phyloP scores from a whole-genome alignment of 139 green algal species.

The Nannochloris sp. region DNA sequence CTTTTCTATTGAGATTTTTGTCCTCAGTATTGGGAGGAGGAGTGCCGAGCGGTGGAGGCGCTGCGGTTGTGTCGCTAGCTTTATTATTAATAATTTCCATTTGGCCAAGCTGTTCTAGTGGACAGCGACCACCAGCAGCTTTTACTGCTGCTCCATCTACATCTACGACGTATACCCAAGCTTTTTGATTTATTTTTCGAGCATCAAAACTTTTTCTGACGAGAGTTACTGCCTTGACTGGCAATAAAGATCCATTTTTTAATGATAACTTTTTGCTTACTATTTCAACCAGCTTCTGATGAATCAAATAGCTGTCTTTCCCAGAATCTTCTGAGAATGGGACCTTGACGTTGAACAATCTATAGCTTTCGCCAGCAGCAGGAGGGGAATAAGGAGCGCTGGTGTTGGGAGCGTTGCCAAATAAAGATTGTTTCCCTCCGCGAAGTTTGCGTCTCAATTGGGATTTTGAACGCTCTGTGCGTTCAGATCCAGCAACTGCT shows the following conservation, averaged over 20 bases:
- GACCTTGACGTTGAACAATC: conserved; percentile 44
- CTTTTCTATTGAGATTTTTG: neutral
- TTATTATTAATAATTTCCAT: conserved; percentile 10
- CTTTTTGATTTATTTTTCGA: conserved; percentile 15
- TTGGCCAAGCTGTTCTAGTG: neutral
- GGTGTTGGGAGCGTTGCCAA: too few species aligned
- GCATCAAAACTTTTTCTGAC: conserved; percentile 58
- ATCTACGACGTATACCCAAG: conserved; percentile 61
- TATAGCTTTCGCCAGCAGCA: too few species aligned
- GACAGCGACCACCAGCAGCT: conserved; percentile 3
- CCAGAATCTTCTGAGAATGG: conserved; percentile 38
- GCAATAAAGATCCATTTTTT: neutral
- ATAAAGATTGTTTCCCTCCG: too few species aligned
- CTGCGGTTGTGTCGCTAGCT: neutral
- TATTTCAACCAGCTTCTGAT: conserved; percentile 16
- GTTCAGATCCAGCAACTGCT: too few species aligned
- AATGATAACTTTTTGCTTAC: conserved; percentile 10
- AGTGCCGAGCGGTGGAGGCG: neutral
- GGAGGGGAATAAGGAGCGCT: too few species aligned
- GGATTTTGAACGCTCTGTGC: too few species aligned
- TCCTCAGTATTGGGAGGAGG: neutral
- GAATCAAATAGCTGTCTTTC: conserved; percentile 43
- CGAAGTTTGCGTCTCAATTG: too few species aligned
- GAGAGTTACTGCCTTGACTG: conserved; percentile 13
- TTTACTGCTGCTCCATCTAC: conserved; percentile 21